Conservation (phyloP, 139 green algal species). For the Picochlorum sp. region DNA sequence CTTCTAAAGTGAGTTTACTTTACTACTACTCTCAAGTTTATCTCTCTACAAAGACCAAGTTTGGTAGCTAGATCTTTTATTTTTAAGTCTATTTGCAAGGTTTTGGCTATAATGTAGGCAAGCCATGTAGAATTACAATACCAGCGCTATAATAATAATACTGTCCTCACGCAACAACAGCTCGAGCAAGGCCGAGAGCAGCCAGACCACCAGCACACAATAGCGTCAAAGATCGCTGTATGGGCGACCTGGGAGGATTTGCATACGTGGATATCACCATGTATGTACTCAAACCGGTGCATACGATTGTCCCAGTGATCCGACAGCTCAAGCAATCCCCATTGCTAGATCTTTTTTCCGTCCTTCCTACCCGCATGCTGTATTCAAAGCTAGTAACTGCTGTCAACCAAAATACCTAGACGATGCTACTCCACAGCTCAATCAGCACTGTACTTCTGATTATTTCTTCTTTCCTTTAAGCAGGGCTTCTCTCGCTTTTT, state of each 20-base stretch:
- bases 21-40: too few species aligned
- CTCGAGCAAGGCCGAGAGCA: constrained; percentile 12
- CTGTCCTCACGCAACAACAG: constrained; percentile 19
- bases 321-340: constrained; percentile 21
- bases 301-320: constrained; percentile 17
- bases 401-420: background rate
- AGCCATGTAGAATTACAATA: too few species aligned
- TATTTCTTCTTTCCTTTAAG: constrained; percentile 31
- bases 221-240: constrained; percentile 5
- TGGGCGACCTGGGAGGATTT: background rate
- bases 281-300: constrained; percentile 19
- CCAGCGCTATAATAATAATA: too few species aligned
- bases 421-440: background rate
- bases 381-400: background rate
- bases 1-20: too few species aligned
- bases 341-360: too few species aligned
- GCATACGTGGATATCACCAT: constrained; percentile 7
- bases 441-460: background rate
- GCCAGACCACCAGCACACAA: constrained; percentile 12
- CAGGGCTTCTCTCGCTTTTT: constrained; percentile 19
- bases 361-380: background rate
- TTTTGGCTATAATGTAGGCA: too few species aligned
- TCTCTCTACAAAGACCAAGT: too few species aligned
- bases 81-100: too few species aligned
- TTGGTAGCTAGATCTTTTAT: too few species aligned